Conservation (phyloP, 2,329 filamentous ascomycete genomes). For the Colletotrichum sp. region DNA sequence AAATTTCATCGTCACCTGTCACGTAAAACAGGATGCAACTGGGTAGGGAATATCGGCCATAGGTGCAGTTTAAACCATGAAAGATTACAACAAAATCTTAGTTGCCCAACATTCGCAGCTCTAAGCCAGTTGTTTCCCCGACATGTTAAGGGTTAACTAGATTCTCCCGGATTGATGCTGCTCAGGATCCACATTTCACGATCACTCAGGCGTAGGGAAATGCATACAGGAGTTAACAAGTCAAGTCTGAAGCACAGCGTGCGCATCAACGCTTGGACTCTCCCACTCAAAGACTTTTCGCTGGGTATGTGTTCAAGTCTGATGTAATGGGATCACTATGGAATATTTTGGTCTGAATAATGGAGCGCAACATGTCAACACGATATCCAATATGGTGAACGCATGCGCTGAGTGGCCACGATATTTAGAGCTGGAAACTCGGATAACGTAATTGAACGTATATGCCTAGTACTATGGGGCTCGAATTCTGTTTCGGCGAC, state of each 20-base stretch:
- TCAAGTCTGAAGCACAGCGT: too few relatives aligned
- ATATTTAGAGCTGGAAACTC: background rate
- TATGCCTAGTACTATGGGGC: too few relatives aligned
- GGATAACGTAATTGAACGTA: too few relatives aligned
- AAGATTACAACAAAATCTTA: background rate
- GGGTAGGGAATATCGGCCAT: too few relatives aligned
- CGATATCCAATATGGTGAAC: background rate
- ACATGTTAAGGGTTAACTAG: background rate
- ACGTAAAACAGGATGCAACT: background rate
- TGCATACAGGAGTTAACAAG: too few relatives aligned
- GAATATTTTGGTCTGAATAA: background rate
- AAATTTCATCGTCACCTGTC: background rate
- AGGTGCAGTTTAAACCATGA: background rate
- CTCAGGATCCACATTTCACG: background rate
- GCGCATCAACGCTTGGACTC: fast-evolving
- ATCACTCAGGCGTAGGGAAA: background rate
- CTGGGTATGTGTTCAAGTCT: background rate
- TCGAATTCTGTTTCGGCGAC: too few relatives aligned
- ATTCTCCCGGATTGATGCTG: background rate
- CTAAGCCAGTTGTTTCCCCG: too few relatives aligned
- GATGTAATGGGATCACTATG: background rate
- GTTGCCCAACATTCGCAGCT: too few relatives aligned
- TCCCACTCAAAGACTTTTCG: fast-evolving
- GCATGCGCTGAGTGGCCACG: background rate
- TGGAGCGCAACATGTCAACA: background rate